Conservation (phyloP, 305 asterid genomes). For the Vinca major region DNA sequence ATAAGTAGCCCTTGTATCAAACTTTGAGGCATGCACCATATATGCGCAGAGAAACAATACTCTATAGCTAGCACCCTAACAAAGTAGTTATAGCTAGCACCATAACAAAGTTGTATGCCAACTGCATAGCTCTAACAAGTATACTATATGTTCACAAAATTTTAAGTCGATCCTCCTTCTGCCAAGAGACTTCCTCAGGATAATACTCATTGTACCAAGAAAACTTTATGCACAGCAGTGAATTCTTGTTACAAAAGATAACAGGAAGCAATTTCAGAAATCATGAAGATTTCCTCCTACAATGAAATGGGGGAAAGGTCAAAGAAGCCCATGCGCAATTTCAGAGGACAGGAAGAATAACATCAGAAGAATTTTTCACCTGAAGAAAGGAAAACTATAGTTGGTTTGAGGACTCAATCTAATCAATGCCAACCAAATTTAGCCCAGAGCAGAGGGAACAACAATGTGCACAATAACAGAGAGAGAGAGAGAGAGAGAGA, state of each 20-base stretch:
- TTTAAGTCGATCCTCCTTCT: neutral
- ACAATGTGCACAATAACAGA: neutral
- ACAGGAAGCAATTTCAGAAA: neutral
- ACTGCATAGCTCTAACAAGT: neutral
- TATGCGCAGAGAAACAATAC: too few species aligned
- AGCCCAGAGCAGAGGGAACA: neutral
- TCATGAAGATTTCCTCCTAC: neutral
- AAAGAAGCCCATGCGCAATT: neutral
- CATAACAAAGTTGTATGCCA: neutral
- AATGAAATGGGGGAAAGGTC: neutral
- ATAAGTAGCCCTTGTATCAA: too few species aligned
- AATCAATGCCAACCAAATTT: neutral
- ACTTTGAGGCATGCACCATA: too few species aligned
- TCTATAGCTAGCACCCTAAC: too few species aligned
- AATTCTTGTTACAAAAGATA: neutral
- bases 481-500: too few species aligned
- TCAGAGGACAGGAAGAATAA: neutral
- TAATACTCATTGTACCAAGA: neutral
- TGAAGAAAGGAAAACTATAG: neutral
- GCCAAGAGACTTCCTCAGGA: neutral
- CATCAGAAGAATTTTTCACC: neutral
- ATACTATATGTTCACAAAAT: conserved; percentile 2
- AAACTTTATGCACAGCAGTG: neutral
- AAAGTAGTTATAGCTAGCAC: neutral
- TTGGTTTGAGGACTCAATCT: neutral